Percentiles rank a stretch among this genome's conserved stretches.
phyloP scores from a whole-genome alignment of 805 yeast species.

The Hemisphaericaspora nanyangensis region DNA sequence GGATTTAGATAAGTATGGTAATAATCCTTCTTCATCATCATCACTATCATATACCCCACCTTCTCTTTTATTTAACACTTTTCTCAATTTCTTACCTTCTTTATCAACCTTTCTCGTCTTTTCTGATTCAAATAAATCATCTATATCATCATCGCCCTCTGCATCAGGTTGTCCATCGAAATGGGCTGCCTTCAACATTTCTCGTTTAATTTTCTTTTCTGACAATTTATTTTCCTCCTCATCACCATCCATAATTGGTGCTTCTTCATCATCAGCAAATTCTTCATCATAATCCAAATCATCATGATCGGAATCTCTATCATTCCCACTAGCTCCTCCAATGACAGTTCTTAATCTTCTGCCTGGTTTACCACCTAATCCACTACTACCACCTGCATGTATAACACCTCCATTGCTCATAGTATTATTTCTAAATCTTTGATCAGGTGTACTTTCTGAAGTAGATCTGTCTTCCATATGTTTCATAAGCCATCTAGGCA shows the following conservation, averaged over 20 bases:
- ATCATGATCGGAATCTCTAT: constrained; percentile 75
- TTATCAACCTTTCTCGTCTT: constrained; percentile 71
- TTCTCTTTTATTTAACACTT: constrained; percentile 80
- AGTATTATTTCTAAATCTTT: constrained; percentile 37
- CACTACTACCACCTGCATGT: not conserved
- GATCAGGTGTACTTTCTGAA: constrained; percentile 37
- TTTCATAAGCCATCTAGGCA: constrained; percentile 95
- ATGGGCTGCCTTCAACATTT: constrained; percentile 79
- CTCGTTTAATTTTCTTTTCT: constrained; percentile 77
- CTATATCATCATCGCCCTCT: constrained; percentile 60
- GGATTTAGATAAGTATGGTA: constrained; percentile 65
- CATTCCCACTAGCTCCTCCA: constrained; percentile 39
- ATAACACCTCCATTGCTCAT: constrained; percentile 9
- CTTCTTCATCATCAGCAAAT: constrained; percentile 98
- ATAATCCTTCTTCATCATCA: constrained; percentile 50
- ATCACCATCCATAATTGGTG: constrained; percentile 93
- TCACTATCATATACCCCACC: constrained; percentile 87
- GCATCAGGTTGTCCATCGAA: constrained; percentile 59
- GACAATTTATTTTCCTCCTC: constrained; percentile 93
- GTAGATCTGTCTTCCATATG: constrained; percentile 63
- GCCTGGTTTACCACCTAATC: constrained; percentile 5
- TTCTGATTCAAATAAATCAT: constrained; percentile 65
- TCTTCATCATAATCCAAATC: constrained; percentile 95
- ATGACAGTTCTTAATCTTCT: constrained; percentile 38
- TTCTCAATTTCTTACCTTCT: constrained; percentile 83